Percentiles rank a stretch among this genome's conserved stretches.
phyloP scores from a whole-genome alignment of 306 rosid species.

The Trifolium fragiferum region DNA sequence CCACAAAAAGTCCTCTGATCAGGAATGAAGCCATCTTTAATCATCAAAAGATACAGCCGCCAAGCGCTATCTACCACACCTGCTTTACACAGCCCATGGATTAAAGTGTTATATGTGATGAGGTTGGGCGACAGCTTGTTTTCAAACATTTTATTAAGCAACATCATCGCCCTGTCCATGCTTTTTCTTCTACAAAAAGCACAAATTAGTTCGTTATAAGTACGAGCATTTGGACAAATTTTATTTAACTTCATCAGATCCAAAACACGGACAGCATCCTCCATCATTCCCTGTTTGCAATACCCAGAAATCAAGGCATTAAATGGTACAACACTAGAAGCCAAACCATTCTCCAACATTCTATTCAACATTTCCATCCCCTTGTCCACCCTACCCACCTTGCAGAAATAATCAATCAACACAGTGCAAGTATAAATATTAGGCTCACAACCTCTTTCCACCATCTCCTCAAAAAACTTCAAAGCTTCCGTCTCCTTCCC shows the following conservation, averaged over 20 bases:
- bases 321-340: constrained; percentile 61
- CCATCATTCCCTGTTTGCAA: constrained; percentile 66
- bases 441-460: constrained; percentile 63
- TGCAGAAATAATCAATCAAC: constrained; percentile 63
- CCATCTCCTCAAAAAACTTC: constrained; percentile 62
- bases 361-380: constrained; percentile 53
- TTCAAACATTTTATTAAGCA: constrained; percentile 67
- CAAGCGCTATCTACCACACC: constrained; percentile 70
- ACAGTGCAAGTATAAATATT: constrained; percentile 76
- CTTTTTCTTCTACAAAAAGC: constrained; percentile 70
- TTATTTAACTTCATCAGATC: constrained; percentile 64
- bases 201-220: constrained; percentile 72
- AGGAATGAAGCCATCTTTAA: constrained; percentile 67
- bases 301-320: constrained; percentile 79
- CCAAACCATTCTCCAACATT: constrained; percentile 71
- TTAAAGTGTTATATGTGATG: constrained; percentile 72
- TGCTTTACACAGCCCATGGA: constrained; percentile 71
- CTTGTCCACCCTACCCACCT: constrained; percentile 58
- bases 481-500: constrained; percentile 66
- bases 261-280: constrained; percentile 62
- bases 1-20: constrained; percentile 66
- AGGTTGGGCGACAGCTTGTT: constrained; percentile 60
- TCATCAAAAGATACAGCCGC: constrained; percentile 73
- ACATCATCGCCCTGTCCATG: constrained; percentile 78
- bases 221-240: constrained; percentile 65